phyloP scores from a whole-genome alignment of 148 eudicot genomes.

The Fagopyrum esculentum region DNA sequence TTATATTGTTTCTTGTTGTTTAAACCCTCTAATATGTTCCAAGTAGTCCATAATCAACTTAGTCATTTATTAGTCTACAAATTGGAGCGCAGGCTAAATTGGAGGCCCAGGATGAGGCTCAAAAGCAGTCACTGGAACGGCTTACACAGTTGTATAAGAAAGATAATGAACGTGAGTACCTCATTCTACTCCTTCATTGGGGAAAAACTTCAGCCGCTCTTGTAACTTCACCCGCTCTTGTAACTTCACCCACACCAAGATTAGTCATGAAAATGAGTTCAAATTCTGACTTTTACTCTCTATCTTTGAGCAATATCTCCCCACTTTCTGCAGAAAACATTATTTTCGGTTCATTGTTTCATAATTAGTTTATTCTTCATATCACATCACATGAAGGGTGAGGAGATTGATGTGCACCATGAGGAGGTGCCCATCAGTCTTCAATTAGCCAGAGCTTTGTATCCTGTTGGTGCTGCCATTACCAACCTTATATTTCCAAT shows the following conservation, averaged over 20 bases:
- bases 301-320: neutral
- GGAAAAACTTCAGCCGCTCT: neutral
- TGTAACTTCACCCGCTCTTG: neutral
- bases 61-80: neutral
- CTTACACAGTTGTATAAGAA: slow-evolving; percentile 44
- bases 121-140: slow-evolving; percentile 43
- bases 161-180: slow-evolving; percentile 60
- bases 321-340: neutral
- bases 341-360: neutral
- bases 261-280: neutral
- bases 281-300: neutral
- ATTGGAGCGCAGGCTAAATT: slow-evolving; percentile 45
- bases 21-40: neutral
- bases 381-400: neutral
- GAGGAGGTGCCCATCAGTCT: slow-evolving; percentile 4
- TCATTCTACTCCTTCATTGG: neutral
- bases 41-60: neutral
- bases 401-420: slow-evolving; percentile 4
- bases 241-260: neutral
- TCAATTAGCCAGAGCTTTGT: neutral
- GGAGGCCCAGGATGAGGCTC: slow-evolving; percentile 47
- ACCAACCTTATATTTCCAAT: slow-evolving; percentile 1
- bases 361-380: neutral
- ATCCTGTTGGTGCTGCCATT: neutral
- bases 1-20: neutral